A percentile compares a stretch with the other conserved stretches of the same genome.
Evolutionary conservation across 2,329 filamentous ascomycete genomes (phyloP).

Genomic region (Exophiala viscosa): DNA sequence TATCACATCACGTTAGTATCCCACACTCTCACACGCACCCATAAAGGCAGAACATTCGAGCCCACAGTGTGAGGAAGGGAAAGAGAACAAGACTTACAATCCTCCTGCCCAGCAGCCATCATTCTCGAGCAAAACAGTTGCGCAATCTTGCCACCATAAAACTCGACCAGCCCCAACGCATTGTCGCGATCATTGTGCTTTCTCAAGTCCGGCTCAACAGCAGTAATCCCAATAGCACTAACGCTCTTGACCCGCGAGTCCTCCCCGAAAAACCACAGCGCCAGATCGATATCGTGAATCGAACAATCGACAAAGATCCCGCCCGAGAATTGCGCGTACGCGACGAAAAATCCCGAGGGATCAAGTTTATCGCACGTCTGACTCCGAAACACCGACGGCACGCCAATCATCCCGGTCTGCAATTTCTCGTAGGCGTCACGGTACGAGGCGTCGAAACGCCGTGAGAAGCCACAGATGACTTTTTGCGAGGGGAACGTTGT

Average conservation of each 20-base stretch:
- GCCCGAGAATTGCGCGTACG: conserved; percentile 62
- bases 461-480: conserved; percentile 64
- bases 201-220: conserved; percentile 55
- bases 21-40: background rate
- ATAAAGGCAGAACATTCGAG: background rate
- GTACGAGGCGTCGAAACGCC: conserved; percentile 65
- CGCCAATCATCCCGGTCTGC: conserved; percentile 54
- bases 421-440: conserved; percentile 56
- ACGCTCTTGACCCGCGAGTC: conserved; percentile 55
- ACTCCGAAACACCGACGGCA: conserved; percentile 58
- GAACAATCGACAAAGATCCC: conserved; percentile 70
- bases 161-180: conserved; percentile 62
- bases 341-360: conserved; percentile 64
- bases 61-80: conserved; percentile 31
- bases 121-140: conserved; percentile 63
- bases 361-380: conserved; percentile 67
- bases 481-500: conserved; percentile 56
- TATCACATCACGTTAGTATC: background rate
- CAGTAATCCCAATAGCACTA: conserved; percentile 55
- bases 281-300: conserved; percentile 66
- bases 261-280: conserved; percentile 61
- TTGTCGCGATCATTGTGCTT: conserved; percentile 61
- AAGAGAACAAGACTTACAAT: conserved; percentile 32
- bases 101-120: conserved; percentile 66
- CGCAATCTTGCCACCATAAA: conserved; percentile 60